phyloP scores from a whole-genome alignment of 306 rosid species.

The Acacia acuminata region DNA sequence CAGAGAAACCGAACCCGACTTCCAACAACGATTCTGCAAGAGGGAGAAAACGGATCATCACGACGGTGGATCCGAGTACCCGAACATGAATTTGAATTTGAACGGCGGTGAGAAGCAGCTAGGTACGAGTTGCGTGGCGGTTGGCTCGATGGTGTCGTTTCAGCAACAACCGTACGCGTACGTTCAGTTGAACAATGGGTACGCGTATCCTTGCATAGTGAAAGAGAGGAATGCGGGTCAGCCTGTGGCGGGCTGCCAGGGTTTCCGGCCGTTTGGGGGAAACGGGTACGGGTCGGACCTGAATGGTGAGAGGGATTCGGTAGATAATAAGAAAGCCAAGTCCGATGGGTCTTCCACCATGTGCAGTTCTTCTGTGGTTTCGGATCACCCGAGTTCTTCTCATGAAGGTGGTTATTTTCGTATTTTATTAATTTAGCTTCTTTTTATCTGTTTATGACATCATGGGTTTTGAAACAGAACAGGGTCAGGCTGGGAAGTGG shows the following conservation, averaged over 20 bases:
- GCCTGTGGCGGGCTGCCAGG: conserved; percentile 26
- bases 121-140: neutral
- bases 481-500: no score
- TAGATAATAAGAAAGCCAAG: conserved; percentile 29
- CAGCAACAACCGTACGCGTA: conserved; percentile 14
- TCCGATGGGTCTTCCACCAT: conserved; percentile 48
- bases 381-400: conserved; percentile 50
- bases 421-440: neutral
- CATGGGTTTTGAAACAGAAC: neutral
- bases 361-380: conserved; percentile 58
- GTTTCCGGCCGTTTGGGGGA: conserved; percentile 33
- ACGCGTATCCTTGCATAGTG: conserved; percentile 33
- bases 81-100: neutral
- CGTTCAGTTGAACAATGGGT: conserved; percentile 38
- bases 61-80: neutral
- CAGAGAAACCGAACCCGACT: conserved; percentile 7
- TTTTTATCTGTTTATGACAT: neutral
- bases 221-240: conserved; percentile 8
- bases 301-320: conserved; percentile 13
- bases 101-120: neutral
- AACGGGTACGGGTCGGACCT: conserved; percentile 15
- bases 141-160: conserved; percentile 3
- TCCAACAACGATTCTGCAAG: conserved; percentile 31
- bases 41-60: conserved; percentile 27
- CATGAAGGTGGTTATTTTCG: conserved; percentile 51